Evolutionary conservation across 2,329 filamentous ascomycete species (phyloP), one percentile per base, ranked within the genome.

Genomic region (Penicillium sp.): DNA sequence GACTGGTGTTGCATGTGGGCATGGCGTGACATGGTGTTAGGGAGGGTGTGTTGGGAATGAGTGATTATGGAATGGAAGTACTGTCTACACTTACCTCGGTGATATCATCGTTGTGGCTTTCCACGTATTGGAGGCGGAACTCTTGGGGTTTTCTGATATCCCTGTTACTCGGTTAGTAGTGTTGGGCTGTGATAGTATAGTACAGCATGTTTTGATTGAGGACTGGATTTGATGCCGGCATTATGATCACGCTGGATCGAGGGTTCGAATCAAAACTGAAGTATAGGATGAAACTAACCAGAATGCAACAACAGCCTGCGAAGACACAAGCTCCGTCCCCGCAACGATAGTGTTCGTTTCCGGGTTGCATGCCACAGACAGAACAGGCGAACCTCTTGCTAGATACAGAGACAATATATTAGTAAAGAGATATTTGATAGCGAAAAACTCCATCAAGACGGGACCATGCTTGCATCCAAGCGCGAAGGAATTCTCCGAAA

Each of bases 81-180:
- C 11, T 3, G 11, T 11, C 19, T 19, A 19, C 67, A 58, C 72
- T 63, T 54, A 82, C 74, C 61, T 82, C 79, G 2, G 84, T 86
- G 51, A 87, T 77, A 51, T 84, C 84, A 66, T 87, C 84, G 51
- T 79, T 79, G 61, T 79, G 76, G 51, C 74, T 78, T 58, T 80
- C 78, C 27, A 75, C 65, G 46, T 76, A 76, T 62, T 76, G 69
- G 11, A 74, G 69, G 40, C 68, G 61, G 34, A 65, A 65, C 48
- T 66, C 61, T 34, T 63, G 56, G 1, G 74, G 67, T 51, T 69
- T 72, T 72, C 76, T 71, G 51, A 73, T 71, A 61, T 78, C 76
- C 76, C 76, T 78, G 57, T 45, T 39, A 56, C 61, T 57, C 57
- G 26, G 62, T 74, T 66, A 72, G 66, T 56, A 55, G 18, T 19